Conservation (phyloP, 2,329 filamentous ascomycete genomes). For the Aureobasidium sp. region DNA sequence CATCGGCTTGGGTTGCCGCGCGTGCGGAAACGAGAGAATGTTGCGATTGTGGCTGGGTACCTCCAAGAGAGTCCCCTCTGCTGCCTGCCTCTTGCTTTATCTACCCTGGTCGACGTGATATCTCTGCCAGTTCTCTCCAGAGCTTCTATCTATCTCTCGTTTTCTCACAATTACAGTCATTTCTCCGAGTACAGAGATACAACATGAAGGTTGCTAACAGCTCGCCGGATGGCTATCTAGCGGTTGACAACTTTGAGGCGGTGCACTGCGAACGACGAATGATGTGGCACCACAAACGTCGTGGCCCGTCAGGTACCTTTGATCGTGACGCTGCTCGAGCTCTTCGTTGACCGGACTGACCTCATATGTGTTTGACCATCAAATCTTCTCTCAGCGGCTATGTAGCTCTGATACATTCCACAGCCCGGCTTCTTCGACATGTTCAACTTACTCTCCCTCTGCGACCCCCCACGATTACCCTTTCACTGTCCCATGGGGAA, state of each 20-base stretch:
- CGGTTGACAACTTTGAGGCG: neutral
- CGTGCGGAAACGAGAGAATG: slow-evolving; percentile 2
- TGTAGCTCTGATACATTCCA: slow-evolving; percentile 1
- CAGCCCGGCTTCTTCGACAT: neutral
- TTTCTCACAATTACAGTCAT: neutral
- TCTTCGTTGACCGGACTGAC: neutral
- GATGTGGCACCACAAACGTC: slow-evolving; percentile 6
- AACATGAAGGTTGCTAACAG: neutral
- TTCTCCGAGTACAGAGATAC: neutral
- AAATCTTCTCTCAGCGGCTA: neutral
- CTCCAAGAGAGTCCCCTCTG: neutral
- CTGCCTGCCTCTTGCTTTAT: neutral
- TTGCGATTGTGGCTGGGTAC: slow-evolving; percentile 4
- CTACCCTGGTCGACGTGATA: neutral
- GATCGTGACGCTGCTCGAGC: neutral
- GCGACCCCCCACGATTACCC: neutral
- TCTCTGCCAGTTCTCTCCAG: neutral
- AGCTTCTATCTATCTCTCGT: too few relatives aligned
- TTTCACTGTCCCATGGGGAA: neutral
- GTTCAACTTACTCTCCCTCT: neutral
- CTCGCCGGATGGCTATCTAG: neutral
- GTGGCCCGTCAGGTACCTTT: slow-evolving; percentile 1
- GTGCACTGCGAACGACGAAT: slow-evolving; percentile 2
- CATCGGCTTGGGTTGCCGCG: slow-evolving; percentile 5
- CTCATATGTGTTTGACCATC: neutral